These are phyloP conservation scores for Thalassiosira hispida DNA, from an alignment of 352 stramenopile species.

Conservation along the genomic window DNA sequence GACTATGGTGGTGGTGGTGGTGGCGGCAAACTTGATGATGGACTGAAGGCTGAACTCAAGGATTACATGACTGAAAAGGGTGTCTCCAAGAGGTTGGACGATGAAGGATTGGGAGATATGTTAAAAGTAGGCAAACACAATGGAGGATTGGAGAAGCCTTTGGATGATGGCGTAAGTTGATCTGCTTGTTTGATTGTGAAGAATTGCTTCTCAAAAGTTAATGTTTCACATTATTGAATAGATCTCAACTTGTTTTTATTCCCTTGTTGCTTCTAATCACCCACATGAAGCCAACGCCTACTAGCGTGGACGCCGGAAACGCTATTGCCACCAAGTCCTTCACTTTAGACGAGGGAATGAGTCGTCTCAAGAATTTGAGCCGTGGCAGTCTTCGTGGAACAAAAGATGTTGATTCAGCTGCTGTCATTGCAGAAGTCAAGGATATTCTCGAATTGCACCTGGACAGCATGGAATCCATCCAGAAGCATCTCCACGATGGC, in stretches of 20 bases:
- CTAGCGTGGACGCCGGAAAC: too few species aligned
- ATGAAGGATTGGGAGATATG: not conserved
- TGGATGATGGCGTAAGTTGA: not conserved
- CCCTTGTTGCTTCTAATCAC: too few species aligned
- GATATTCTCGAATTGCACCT: not conserved
- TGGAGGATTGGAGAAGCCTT: not conserved
- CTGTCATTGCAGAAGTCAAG: not conserved
- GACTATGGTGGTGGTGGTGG: not conserved
- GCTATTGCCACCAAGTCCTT: too few species aligned
- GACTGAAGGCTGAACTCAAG: not conserved
- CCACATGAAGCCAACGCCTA: too few species aligned
- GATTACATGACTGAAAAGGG: not conserved
- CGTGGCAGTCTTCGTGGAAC: conserved; percentile 2
- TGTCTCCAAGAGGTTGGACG: not conserved
- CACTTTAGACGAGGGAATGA: too few species aligned
- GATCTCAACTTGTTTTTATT: not conserved
- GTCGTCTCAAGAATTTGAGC: not conserved
- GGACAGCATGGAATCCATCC: conserved; percentile 1
- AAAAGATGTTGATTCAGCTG: not conserved
- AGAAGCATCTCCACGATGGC: conserved; percentile 8
- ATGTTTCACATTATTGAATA: not conserved
- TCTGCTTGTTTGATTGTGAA: not conserved
- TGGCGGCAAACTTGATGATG: conserved; percentile 1
- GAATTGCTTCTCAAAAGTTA: not conserved
- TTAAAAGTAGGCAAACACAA: not conserved